Percentiles rank a stretch among this genome's conserved stretches.
These are phyloP conservation scores for Aspergillus glaucus DNA, from an alignment of 2,329 filamentous ascomycete species.

Conservation along the genomic window DNA sequence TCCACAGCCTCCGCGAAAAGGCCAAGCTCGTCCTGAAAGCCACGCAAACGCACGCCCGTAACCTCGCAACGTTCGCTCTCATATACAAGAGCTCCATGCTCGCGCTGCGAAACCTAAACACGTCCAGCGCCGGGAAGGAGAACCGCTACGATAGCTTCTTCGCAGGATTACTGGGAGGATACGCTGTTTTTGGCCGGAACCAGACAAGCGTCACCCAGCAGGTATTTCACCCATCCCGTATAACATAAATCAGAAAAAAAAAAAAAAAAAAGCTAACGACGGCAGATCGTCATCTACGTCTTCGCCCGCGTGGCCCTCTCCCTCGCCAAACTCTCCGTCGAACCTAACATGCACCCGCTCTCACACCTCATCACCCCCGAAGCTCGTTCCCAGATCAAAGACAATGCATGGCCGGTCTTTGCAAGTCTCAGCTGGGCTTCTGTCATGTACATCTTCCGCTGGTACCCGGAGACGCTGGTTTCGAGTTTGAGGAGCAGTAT, in stretches of 20 bases:
- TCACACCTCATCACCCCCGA: constrained; percentile 39
- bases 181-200: constrained; percentile 80
- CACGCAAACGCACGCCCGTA: constrained; percentile 82
- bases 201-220: constrained; percentile 79
- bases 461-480: constrained; percentile 87
- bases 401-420: constrained; percentile 87
- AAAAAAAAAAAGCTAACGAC: not conserved
- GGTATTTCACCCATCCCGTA: constrained; percentile 19
- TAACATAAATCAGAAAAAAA: not conserved
- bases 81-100: constrained; percentile 84
- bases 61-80: constrained; percentile 83
- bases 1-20: constrained; percentile 64
- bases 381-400: constrained; percentile 47
- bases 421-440: constrained; percentile 83
- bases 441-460: constrained; percentile 93
- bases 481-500: constrained; percentile 88
- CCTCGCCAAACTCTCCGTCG: constrained; percentile 74
- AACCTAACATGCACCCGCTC: constrained; percentile 45
- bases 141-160: constrained; percentile 77
- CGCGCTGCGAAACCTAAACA: constrained; percentile 56
- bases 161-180: constrained; percentile 81
- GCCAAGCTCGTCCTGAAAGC: constrained; percentile 70
- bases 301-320: constrained; percentile 86
- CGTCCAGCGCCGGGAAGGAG: constrained; percentile 46
- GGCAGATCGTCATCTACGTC: constrained; percentile 93